Evolutionary conservation across 2,329 filamentous ascomycete genomes (phyloP), one percentile per base, ranked within the genome.

Genomic region (Apiospora marii): DNA sequence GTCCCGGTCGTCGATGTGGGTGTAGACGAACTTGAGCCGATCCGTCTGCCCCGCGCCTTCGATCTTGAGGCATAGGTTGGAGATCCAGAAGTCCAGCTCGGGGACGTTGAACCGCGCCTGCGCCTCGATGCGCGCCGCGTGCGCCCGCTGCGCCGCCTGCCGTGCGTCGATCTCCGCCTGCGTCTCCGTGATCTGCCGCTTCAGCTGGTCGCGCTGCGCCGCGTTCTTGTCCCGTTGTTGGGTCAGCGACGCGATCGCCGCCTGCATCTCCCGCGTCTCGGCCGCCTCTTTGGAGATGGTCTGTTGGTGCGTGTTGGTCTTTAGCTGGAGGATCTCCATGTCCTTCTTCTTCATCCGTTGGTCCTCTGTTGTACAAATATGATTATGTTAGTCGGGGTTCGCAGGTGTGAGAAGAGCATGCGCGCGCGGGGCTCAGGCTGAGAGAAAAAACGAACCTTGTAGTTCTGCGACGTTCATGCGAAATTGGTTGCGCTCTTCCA

Each of bases 31-130:
- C 82, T 96, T 96, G 77, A 99, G 86, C 37, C 93, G 89, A 83
- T 98, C 95, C 74, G 94, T 92, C 79, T 90, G 89, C 1, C 94
- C 95, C 0, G 94, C 93, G 1, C 96, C 96, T 80, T 98, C 96
- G 79, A 99, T 97, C 74, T 93, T 88, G 80, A 98, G 83, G 73
- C 96, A 95, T 73, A 99, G 86, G 80, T 96, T 96, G 71, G 92
- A 93, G 81, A 97, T 93, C 96, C 96, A 99, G 81, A 98, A 98
- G 77, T 95, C 93, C 67, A 99, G 88, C 85, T 99, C 96, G 0
- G 96, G 96, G 61, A 94, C 90, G 83, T 99, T 98, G 83, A 96
- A 93, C 46, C 94, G 90, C 71, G 93, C 90, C 84, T 98, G 96
- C 1, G 92, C 89, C 78, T 97, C 94, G 49, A 97, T 87, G 77